Percentiles rank a stretch among this genome's conserved stretches.
Conservation (phyloP, 192 early-diverging fungal genomes). For the Rhizophagus clarus region DNA sequence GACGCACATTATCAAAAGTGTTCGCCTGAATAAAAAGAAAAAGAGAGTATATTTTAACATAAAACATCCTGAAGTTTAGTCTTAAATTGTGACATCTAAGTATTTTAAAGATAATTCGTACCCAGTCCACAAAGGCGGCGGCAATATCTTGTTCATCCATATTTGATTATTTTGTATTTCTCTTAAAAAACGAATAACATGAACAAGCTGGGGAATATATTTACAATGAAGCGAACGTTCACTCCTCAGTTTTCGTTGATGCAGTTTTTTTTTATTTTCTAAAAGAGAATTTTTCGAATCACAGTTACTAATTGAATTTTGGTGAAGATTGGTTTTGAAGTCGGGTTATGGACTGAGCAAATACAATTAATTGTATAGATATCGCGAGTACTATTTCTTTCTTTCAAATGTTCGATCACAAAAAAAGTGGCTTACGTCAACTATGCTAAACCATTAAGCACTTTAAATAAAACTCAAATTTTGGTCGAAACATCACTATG, state of each 20-base stretch:
- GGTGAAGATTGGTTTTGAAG: not conserved
- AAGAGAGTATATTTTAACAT: not conserved
- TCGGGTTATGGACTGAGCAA: not conserved
- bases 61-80: not conserved
- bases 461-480: too few species aligned
- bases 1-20: conserved; percentile 58
- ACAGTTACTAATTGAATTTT: not conserved
- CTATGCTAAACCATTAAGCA: not conserved
- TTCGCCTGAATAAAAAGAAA: conserved; percentile 50
- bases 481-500: too few species aligned
- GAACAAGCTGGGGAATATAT: not conserved
- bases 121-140: conserved; percentile 45
- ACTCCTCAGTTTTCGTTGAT: not conserved
- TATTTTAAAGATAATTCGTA: conserved; percentile 1
- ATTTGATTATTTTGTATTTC: not conserved
- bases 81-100: not conserved
- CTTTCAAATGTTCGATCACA: not conserved
- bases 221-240: not conserved
- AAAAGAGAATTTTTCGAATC: not conserved
- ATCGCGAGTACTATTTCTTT: not conserved
- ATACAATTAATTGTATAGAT: not conserved
- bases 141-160: not conserved
- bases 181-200: conserved; percentile 3
- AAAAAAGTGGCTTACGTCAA: conserved; percentile 10
- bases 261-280: not conserved